Base-by-base conservation (phyloP, 768 basidiomycete species). In the Crucibulum laeve region DNA sequence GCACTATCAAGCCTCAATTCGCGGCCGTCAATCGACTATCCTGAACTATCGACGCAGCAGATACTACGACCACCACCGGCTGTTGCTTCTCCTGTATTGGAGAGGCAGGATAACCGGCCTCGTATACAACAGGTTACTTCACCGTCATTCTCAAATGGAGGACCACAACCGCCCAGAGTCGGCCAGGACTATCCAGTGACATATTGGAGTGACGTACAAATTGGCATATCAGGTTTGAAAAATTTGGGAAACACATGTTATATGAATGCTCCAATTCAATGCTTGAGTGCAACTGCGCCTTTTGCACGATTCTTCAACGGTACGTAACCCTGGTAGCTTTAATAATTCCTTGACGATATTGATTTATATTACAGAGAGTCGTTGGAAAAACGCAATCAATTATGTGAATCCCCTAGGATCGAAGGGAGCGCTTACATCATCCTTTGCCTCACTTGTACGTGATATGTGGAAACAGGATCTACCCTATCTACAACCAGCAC, bases 261-360 rank as follows among this genome's bases (percentile, higher is more conserved):
- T 59, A 98, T 98, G 92, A 98, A 98, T 61, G 90, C 96, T 23
- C 93, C 92, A 4, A 80, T 99, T 13, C 96, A 99, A 63, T 99
- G 96, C 61, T 69, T 99, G 58, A 92, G 85, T 58, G 94, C 94
- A 0, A 96, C 95, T 0, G 80, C 88, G 5, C 95, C 95, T 0
- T 95, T 99, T 62, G 80, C 93, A 23, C 76, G 83, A 42, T 97
- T 94, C 68, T 98, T 99, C 56, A 84, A 82, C 3, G 87, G 92
- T 93, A 58, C 26, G 79, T 48, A 40, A 22, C 30, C 22, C 43
- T 40, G 10, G 32, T 23, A 7, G 24, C 6, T 26, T 17, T n/a
- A 17, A 13, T 32, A 21, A 38, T 41, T 40, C 30, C 42, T 59
- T 25, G 42, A 51, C n/a, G 6, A 17, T 28, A 42, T 33, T 49